These are phyloP conservation scores for Lepidopterella palustris DNA, from an alignment of 495 filamentous ascomycete genomes.

Conservation along the genomic window DNA sequence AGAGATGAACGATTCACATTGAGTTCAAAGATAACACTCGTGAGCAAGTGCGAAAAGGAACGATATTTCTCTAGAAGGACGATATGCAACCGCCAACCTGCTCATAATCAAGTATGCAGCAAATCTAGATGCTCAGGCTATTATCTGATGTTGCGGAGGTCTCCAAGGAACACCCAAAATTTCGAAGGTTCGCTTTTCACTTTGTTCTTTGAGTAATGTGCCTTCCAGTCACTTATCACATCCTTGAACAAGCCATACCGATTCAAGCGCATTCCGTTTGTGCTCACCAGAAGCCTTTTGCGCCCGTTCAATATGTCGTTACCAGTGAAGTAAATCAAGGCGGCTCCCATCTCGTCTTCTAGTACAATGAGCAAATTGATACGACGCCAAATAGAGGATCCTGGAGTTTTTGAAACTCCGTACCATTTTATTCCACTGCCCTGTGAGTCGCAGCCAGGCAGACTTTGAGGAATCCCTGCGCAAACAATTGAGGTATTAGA, in stretches of 20 bases:
- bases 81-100: too few relatives aligned
- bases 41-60: too few relatives aligned
- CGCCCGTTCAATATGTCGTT: conserved; percentile 96
- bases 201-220: conserved; percentile 63
- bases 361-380: conserved; percentile 88
- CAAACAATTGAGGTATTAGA: conserved; percentile 57
- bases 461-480: conserved; percentile 53
- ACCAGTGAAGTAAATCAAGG: conserved; percentile 91
- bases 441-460: conserved; percentile 44
- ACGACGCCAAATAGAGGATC: conserved; percentile 55
- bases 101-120: too few relatives aligned
- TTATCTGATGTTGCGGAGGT: conserved; percentile 70
- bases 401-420: conserved; percentile 67
- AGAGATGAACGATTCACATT: too few relatives aligned
- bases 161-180: conserved; percentile 83
- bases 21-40: too few relatives aligned
- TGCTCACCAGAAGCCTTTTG: conserved; percentile 72
- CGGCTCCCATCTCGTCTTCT: conserved; percentile 73
- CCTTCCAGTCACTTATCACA: conserved; percentile 70
- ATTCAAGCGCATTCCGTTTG: conserved; percentile 80
- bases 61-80: too few relatives aligned
- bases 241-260: conserved; percentile 75
- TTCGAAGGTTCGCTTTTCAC: conserved; percentile 82
- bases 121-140: too few relatives aligned
- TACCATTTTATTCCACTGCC: conserved; percentile 72